Evolutionary conservation across 441 rosid genomes (phyloP), one percentile per base, ranked within the genome.

Genomic region (Erysimum cheiri): DNA sequence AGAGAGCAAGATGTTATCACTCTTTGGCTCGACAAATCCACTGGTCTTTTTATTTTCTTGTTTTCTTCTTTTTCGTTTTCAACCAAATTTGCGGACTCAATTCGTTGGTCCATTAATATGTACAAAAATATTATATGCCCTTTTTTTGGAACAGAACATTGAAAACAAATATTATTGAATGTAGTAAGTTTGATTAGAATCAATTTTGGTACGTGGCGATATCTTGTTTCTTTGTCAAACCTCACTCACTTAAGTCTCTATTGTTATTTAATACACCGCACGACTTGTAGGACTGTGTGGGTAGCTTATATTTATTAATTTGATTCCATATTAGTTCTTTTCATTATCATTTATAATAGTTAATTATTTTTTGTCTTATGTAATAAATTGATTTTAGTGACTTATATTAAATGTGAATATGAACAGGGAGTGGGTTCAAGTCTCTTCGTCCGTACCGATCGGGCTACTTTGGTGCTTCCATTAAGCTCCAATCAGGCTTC

Each of bases 401-500:
- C 15, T 52, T 4, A 64, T 58, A 1, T 24, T 39, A 36, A 13
- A 37, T 63, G 17, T 59, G 62, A 53, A n/a, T 36, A 54, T 35
- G 19, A 75, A 62, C 83, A 87, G 93, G 93, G 50, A 84, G 93
- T 72, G 93, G 93, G 57, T 88, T 88, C 85, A 88, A 88, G 80
- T 88, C 93, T 46, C 67, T 71, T 50, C 84, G 72, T 12, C 49
- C 81, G 2, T 88, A 86, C 66, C 77, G 36, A 31, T 85, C 88
- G 3, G 93, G 93, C 29, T 88, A 85, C 80, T 86, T 88, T 66
- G 83, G 89, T 41, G 87, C 83, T 15, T 77, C 83, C 36, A 68
- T 88, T 69, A 88, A 83, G 77, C 85, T 88, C 41, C 90, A 85
- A 43, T 0, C 88, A 11, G 93, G 89, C 31, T 85, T 80, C 66